A percentile compares a stretch with the other conserved stretches of the same genome.
These are phyloP conservation scores for Populus alba DNA, from an alignment of 345 rosid species.

Conservation along the genomic window DNA sequence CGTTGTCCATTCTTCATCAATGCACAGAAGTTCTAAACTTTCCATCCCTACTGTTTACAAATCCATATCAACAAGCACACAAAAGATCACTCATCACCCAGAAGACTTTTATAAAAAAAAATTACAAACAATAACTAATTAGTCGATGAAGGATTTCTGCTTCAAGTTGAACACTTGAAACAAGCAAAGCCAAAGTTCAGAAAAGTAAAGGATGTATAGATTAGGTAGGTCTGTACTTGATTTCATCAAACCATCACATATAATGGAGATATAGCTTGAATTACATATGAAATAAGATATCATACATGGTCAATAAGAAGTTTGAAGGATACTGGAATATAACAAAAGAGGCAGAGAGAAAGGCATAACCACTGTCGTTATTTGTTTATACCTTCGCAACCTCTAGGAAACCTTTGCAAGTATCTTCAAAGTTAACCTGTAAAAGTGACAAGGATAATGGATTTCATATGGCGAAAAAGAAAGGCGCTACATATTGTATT, in stretches of 20 bases:
- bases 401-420: slow-evolving; percentile 97
- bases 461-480: background rate
- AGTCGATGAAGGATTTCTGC: background rate
- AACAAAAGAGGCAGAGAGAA: background rate
- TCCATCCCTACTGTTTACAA: background rate
- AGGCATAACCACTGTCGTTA: background rate
- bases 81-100: background rate
- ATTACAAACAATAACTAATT: background rate
- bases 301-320: background rate
- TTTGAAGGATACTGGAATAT: background rate
- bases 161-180: background rate
- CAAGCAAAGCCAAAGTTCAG: background rate
- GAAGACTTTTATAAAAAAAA: background rate
- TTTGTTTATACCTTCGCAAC: slow-evolving; percentile 73
- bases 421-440: slow-evolving; percentile 97
- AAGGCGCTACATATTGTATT: background rate
- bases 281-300: background rate
- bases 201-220: background rate
- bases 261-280: background rate
- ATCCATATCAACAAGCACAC: background rate
- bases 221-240: background rate
- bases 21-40: background rate
- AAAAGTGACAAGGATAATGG: slow-evolving; percentile 9
- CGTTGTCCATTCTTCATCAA: background rate
- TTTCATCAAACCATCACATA: background rate